Evolutionary conservation across 2,329 filamentous ascomycete genomes (phyloP).

Genomic region (Pseudonectria buxi): DNA sequence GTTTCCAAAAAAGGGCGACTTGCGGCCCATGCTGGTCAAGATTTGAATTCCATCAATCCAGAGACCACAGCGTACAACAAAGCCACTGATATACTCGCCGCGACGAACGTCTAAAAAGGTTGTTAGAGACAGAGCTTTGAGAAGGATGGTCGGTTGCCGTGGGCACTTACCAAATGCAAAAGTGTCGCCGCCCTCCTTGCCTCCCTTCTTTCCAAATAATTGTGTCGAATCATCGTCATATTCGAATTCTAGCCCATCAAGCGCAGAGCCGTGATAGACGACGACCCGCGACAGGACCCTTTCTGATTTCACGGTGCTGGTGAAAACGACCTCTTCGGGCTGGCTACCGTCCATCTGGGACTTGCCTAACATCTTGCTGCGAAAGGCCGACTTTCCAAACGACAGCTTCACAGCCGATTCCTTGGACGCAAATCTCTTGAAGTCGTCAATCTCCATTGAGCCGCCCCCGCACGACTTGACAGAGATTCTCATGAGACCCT

Average conservation of each 20-base stretch:
- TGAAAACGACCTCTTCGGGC: slow-evolving; percentile 67
- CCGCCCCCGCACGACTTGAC: slow-evolving; percentile 73
- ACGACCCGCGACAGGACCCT: slow-evolving; percentile 69
- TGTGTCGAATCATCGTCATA: slow-evolving; percentile 84
- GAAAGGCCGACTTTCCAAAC: slow-evolving; percentile 62
- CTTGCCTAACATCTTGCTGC: slow-evolving; percentile 65
- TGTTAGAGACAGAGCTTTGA: slow-evolving; percentile 8
- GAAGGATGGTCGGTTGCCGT: not conserved
- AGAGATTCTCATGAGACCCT: slow-evolving; percentile 61
- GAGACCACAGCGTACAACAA: slow-evolving; percentile 69
- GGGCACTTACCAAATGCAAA: slow-evolving; percentile 65
- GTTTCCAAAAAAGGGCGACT: slow-evolving; percentile 81
- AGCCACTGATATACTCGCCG: slow-evolving; percentile 83
- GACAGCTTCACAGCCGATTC: slow-evolving; percentile 67
- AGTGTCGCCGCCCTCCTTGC: slow-evolving; percentile 60
- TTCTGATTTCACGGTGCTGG: slow-evolving; percentile 59
- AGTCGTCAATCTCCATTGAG: slow-evolving; percentile 69
- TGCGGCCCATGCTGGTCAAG: slow-evolving; percentile 79
- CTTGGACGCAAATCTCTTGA: slow-evolving; percentile 64
- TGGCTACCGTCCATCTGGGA: slow-evolving; percentile 65
- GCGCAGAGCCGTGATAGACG: slow-evolving; percentile 67
- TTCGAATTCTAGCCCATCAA: slow-evolving; percentile 86
- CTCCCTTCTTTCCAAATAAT: slow-evolving; percentile 76
- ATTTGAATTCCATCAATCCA: slow-evolving; percentile 90
- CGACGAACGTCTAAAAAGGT: slow-evolving; percentile 65